Base-by-base conservation (phyloP, 192 early-diverging fungal genomes). In the Lunasporangiospora selenospora region DNA sequence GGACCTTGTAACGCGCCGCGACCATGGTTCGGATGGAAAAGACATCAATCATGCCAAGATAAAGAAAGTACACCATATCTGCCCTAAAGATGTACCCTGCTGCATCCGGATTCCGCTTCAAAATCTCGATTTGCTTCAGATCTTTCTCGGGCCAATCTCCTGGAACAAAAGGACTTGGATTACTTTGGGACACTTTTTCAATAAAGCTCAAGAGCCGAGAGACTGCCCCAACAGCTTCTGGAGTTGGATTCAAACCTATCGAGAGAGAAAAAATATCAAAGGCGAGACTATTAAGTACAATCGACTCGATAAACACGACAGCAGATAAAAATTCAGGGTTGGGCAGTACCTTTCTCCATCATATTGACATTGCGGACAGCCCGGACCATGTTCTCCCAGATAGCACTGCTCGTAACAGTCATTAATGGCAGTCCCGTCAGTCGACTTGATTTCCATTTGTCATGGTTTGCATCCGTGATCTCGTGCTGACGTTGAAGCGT, bases 11-110 rank as follows among this genome's bases (percentile, higher is more conserved):
- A 5, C 65, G 44, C 1, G 65, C 30, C 4, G 56, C 37, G 15
- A 67, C 57, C 13, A 67, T 41, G 0, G 65, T 36, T 21, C 36
- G 39, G 13, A 58, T 43, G 6, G 56, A 46, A 40, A 67, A 59
- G 18, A 47, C 36, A n/a, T 67, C 65, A 24, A 59, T 40, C 33
- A 67, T 19, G 16, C 31, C 29, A 19, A 21, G 40, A 26, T 53
- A 59, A 1, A 67, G 27, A 23, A 53, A 67, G 47, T 67, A 42
- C 18, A 53, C 50, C 46, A 67, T 59, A 21, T 67, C 65, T 18
- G 56, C 65, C 16, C 65, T 55, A 24, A 67, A 18, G 27, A 67
- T 67, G 13, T 47, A 59, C 18, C 65, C 65, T 31, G 65, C 30
- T 44, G 36, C 53, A 12, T 53, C 47, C 13, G 65, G 49, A 26